These are phyloP conservation scores for Sporisorium exsertum DNA, from an alignment of 1,284 basidiomycete species.

Conservation along the genomic window DNA sequence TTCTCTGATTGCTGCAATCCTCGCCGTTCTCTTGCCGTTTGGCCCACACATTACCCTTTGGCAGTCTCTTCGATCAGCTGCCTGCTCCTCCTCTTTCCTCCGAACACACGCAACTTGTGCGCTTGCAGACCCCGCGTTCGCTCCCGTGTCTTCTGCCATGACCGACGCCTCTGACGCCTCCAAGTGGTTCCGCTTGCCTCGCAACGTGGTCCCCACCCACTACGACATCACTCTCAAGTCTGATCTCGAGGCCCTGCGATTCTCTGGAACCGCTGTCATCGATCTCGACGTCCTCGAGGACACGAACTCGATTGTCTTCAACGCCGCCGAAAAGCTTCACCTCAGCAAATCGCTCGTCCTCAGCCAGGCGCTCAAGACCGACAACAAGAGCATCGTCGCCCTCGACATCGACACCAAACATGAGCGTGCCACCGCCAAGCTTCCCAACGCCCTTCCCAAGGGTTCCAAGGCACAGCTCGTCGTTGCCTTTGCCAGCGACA, in stretches of 20 bases:
- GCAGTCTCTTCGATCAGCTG: constrained; percentile 33
- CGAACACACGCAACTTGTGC: constrained; percentile 45
- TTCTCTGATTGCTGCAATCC: constrained; percentile 28
- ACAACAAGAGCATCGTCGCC: constrained; percentile 73
- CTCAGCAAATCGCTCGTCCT: constrained; percentile 78
- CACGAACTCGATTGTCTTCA: constrained; percentile 71
- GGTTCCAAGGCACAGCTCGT: constrained; percentile 61
- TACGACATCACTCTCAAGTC: constrained; percentile 84
- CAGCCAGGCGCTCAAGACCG: constrained; percentile 74
- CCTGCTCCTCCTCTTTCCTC: constrained; percentile 14
- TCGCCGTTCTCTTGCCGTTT: constrained; percentile 12
- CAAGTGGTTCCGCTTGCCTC: constrained; percentile 78
- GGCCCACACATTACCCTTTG: neutral
- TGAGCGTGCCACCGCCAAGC: constrained; percentile 60
- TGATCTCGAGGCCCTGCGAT: constrained; percentile 80
- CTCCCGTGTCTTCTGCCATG: constrained; percentile 47
- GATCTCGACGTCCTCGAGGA: constrained; percentile 80
- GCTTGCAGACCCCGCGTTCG: constrained; percentile 38
- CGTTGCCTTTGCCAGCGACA: constrained; percentile 59
- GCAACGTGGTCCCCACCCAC: constrained; percentile 80
- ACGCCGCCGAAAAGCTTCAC: constrained; percentile 75
- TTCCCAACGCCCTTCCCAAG: constrained; percentile 55
- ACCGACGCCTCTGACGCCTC: constrained; percentile 51
- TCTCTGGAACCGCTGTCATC: constrained; percentile 83
- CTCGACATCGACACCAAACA: constrained; percentile 70